These are phyloP conservation scores for Plasmodium adleri DNA, from an alignment of 169 alveolate genomes.

Conservation along the genomic window DNA sequence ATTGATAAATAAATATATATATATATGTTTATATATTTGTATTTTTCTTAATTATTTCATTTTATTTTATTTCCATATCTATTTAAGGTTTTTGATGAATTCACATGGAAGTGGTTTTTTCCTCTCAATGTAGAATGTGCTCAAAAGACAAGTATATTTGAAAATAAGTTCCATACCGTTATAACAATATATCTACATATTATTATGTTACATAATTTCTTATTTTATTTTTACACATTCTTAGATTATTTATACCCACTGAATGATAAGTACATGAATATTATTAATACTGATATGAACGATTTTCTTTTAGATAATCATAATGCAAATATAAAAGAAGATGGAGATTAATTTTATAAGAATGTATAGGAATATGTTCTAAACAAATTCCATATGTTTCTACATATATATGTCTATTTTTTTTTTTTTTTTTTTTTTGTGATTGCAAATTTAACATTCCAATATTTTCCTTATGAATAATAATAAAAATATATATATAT, in stretches of 20 bases:
- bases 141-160: constrained; percentile 17
- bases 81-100: constrained; percentile 53
- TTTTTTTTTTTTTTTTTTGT: too few species aligned
- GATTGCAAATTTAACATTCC: too few species aligned
- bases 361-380: too few species aligned
- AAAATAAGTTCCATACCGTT: background rate
- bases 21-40: background rate
- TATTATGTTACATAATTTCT: background rate
- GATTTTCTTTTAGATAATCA: constrained; percentile 42
- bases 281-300: constrained; percentile 40
- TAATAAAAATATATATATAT: too few species aligned
- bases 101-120: constrained; percentile 70
- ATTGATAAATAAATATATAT: background rate
- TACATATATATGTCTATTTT: too few species aligned
- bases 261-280: constrained; percentile 55
- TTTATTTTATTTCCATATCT: background rate
- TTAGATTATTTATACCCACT: constrained; percentile 48
- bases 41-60: too few species aligned
- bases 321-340: constrained; percentile 26
- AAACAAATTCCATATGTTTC: too few species aligned
- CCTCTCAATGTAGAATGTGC: constrained; percentile 42
- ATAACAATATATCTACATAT: background rate
- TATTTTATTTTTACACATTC: background rate
- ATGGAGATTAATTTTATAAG: constrained; percentile 5
- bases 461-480: background rate